phyloP scores from a whole-genome alignment of 176 grass and related monocot genomes.

The Zea luxurians region DNA sequence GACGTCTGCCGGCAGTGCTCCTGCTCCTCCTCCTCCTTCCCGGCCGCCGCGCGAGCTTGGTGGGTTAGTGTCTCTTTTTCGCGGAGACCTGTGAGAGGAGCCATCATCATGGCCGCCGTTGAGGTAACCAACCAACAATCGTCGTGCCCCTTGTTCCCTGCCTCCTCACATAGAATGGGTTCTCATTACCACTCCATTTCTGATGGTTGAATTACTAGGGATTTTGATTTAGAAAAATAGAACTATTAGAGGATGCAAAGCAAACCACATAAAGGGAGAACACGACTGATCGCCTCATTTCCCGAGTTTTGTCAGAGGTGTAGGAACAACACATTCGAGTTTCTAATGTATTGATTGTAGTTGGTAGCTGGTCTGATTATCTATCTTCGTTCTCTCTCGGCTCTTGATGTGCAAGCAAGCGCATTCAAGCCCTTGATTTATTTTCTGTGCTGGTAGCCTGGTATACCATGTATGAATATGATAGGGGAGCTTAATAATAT shows the following conservation, averaged over 20 bases:
- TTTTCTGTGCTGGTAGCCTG: not conserved
- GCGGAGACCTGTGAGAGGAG: not conserved
- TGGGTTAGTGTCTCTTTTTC: not conserved
- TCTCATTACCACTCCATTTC: not conserved
- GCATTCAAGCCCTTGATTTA: not conserved
- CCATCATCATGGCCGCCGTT: conserved; percentile 28
- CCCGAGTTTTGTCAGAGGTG: not conserved
- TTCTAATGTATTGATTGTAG: not conserved
- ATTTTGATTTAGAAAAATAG: not conserved
- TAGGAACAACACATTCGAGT: not conserved
- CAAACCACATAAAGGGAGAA: not conserved
- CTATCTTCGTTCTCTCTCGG: not conserved
- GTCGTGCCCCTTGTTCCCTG: not conserved
- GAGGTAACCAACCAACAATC: conserved; percentile 37
- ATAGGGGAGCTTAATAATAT: not conserved
- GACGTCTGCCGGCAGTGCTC: not conserved
- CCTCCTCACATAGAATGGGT: not conserved
- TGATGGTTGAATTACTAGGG: not conserved
- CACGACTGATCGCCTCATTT: not conserved
- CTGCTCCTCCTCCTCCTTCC: not conserved
- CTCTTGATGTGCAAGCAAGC: not conserved
- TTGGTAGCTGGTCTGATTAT: not conserved
- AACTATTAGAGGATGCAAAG: not conserved
- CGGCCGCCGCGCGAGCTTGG: not conserved
- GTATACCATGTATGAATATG: not conserved